Evolutionary conservation across 768 basidiomycete genomes (phyloP), one percentile per base, ranked within the genome.

Genomic region (Collybiopsis luxurians): DNA sequence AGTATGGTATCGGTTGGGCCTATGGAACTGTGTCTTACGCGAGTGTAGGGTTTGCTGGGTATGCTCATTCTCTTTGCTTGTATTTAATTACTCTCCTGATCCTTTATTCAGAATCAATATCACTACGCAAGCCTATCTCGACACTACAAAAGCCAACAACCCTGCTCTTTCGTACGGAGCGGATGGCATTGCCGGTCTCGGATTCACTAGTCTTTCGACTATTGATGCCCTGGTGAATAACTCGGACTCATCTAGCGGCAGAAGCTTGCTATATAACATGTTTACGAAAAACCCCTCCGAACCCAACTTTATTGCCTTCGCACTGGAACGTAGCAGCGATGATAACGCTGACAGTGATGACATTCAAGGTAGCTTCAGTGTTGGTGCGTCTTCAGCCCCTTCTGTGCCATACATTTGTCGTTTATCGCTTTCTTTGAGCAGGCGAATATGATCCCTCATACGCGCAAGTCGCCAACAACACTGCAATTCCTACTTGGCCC

Each of bases 1-100:
- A 92, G 89, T 94, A 93, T 70, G 89, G 87, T 46, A 84, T 89
- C 55, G 92, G 92, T 19, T 92, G 87, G 84, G 89, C 88, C 2
- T 74, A 71, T 48, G 92, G 92, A 4, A 66, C 76, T 59, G 73
- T 94, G 28, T 73, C 82, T 2, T 86, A 80, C 67, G 83, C 86
- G 21, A 65, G 80, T 2, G 81, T 85, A 31, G 70, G 81, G 53
- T 92, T 93, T 66, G 83, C 92, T 19, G 84, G 84, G 89, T 92
- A 66, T 61, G 43, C 17, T n/a, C 30, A 27, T n/a, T 49, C 12
- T 28, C 21, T 17, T 21, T 19, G 10, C 9, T 38, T n/a, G n/a
- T 24, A 15, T 23, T 12, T 38, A 6, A 5, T 12, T 4, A 34
- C 17, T 34, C 27, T 57, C 27, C 59, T 58, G 34, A 50, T 61